Evolutionary conservation across 441 rosid species (phyloP).

Genomic region (Populus hybrid): DNA sequence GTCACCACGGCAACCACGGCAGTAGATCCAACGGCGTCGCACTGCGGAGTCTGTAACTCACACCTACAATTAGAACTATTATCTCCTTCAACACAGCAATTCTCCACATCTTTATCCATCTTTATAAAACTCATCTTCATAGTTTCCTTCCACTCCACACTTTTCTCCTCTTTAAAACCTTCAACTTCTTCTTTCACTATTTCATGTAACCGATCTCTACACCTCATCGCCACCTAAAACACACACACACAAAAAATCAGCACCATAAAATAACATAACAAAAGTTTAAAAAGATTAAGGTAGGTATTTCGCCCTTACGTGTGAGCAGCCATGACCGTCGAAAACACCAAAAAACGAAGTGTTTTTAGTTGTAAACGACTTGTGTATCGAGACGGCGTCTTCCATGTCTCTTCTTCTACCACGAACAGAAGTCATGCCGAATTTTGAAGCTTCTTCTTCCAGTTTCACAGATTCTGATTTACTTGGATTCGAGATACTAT

Average conservation of each 20-base stretch:
- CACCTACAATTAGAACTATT: constrained; percentile 53
- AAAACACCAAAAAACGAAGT: constrained; percentile 62
- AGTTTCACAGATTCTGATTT: constrained; percentile 5
- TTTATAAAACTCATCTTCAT: constrained; percentile 55
- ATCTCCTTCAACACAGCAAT: constrained; percentile 20
- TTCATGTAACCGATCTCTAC: constrained; percentile 72
- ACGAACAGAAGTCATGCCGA: constrained; percentile 79
- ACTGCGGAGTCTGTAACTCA: constrained; percentile 74
- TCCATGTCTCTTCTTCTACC: constrained; percentile 92
- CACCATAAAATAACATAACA: background rate
- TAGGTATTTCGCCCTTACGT: constrained; percentile 35
- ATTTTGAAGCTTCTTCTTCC: constrained; percentile 32
- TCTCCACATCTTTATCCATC: constrained; percentile 71
- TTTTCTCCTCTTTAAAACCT: background rate
- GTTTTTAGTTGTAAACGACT: constrained; percentile 29
- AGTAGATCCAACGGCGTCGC: constrained; percentile 93
- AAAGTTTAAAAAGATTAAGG: background rate
- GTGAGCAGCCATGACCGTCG: constrained; percentile 98
- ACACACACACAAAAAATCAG: background rate
- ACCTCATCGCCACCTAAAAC: constrained; percentile 74
- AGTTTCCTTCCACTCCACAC: constrained; percentile 55
- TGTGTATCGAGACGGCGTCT: constrained; percentile 71
- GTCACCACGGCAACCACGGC: constrained; percentile 79
- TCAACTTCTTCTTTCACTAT: constrained; percentile 55
- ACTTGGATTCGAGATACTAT: background rate